These are phyloP conservation scores for Cercospora sp. DNA, from an alignment of 2,329 filamentous ascomycete species.

Conservation along the genomic window DNA sequence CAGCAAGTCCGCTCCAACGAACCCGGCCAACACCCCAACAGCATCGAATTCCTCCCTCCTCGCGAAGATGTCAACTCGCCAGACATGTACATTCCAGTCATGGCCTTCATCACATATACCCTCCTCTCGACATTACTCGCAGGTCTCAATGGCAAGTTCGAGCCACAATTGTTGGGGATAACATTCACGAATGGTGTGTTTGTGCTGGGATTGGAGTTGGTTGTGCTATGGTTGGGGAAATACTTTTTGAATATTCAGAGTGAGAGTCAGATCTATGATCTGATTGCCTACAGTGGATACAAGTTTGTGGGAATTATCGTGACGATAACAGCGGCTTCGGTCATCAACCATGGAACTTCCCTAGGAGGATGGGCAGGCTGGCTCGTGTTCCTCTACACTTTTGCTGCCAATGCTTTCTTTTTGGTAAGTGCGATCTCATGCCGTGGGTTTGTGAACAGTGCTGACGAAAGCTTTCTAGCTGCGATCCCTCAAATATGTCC, in stretches of 20 bases:
- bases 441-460: background rate
- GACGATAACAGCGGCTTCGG: slow-evolving; percentile 76
- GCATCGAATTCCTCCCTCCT: slow-evolving; percentile 79
- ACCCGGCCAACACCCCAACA: slow-evolving; percentile 27
- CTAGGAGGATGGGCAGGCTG: slow-evolving; percentile 88
- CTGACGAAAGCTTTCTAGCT: slow-evolving; percentile 57
- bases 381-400: slow-evolving; percentile 87
- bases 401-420: slow-evolving; percentile 91
- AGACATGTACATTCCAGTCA: slow-evolving; percentile 99
- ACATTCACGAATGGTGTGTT: slow-evolving; percentile 82
- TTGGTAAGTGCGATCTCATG: slow-evolving; percentile 60
- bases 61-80: slow-evolving; percentile 89
- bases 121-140: slow-evolving; percentile 88
- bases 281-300: slow-evolving; percentile 96
- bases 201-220: slow-evolving; percentile 82
- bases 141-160: slow-evolving; percentile 85
- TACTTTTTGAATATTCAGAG: slow-evolving; percentile 93
- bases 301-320: slow-evolving; percentile 97
- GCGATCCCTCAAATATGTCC: slow-evolving; percentile 90
- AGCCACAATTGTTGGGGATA: slow-evolving; percentile 87
- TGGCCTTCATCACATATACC: slow-evolving; percentile 97
- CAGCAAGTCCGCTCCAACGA: slow-evolving; percentile 69
- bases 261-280: slow-evolving; percentile 86
- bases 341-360: slow-evolving; percentile 74
- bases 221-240: slow-evolving; percentile 87